Conservation (phyloP, 805 yeast species). For the Pichia thaimueangensis region DNA sequence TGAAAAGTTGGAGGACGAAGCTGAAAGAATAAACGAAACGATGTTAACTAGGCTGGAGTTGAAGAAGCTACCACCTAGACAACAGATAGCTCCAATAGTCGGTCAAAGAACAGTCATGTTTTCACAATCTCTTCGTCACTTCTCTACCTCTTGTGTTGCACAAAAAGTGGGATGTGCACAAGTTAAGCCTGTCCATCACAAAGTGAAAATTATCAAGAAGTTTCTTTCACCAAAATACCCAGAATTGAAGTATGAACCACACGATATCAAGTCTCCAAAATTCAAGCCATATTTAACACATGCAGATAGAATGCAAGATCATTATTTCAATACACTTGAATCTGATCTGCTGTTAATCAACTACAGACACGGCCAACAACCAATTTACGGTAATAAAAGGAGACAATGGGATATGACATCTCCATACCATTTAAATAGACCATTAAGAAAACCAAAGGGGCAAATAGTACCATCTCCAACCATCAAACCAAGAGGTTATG, state of each 20-base stretch:
- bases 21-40: too few relatives aligned
- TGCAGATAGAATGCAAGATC: constrained; percentile 74
- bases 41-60: too few relatives aligned
- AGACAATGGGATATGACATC: constrained; percentile 84
- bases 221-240: constrained; percentile 71
- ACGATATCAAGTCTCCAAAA: constrained; percentile 74
- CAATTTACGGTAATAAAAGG: constrained; percentile 57
- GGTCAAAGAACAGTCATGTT: constrained; percentile 8
- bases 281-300: constrained; percentile 68
- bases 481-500: constrained; percentile 56
- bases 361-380: constrained; percentile 59
- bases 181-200: constrained; percentile 89
- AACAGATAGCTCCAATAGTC: constrained; percentile 1
- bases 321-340: constrained; percentile 66
- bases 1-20: too few relatives aligned
- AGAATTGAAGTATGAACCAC: constrained; percentile 56
- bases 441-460: constrained; percentile 69
- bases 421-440: constrained; percentile 85
- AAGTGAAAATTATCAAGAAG: constrained; percentile 66
- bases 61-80: not conserved
- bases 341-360: constrained; percentile 73
- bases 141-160: constrained; percentile 29
- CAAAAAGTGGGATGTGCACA: constrained; percentile 58
- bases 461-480: constrained; percentile 69
- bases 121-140: constrained; percentile 18